Percentiles rank a stretch among this genome's conserved stretches.
Conservation (phyloP, 192 early-diverging fungal genomes). For the Rhizophagus clarus region DNA sequence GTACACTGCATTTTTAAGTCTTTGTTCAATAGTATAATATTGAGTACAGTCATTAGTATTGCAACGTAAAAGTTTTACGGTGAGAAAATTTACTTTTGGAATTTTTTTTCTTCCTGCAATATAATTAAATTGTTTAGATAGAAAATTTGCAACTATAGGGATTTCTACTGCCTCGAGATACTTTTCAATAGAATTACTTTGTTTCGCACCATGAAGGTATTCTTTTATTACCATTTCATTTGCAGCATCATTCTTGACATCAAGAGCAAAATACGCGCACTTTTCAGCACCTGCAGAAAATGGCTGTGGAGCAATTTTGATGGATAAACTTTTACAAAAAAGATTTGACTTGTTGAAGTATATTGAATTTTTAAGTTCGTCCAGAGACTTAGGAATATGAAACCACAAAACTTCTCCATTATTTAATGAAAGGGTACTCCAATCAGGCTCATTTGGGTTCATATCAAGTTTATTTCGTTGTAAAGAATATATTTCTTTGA, state of each 20-base stretch:
- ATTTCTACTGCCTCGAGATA: too few relatives aligned
- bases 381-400: not conserved
- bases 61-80: too few relatives aligned
- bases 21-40: too few relatives aligned
- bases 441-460: slow-evolving; percentile 6
- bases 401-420: not conserved
- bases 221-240: slow-evolving; percentile 13
- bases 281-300: slow-evolving; percentile 15
- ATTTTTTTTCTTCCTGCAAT: too few relatives aligned
- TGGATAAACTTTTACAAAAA: not conserved
- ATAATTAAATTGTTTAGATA: too few relatives aligned
- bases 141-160: too few relatives aligned
- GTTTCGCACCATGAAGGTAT: too few relatives aligned
- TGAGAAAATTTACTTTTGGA: too few relatives aligned
- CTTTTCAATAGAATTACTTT: too few relatives aligned
- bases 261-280: slow-evolving; percentile 26
- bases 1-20: slow-evolving; percentile 2
- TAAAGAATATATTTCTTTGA: not conserved
- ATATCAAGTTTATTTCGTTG: slow-evolving; percentile 2
- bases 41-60: too few relatives aligned
- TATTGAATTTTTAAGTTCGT: not conserved
- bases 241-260: not conserved
- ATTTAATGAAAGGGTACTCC: not conserved
- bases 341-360: slow-evolving; percentile 14
- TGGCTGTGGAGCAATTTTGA: slow-evolving; percentile 20